These are phyloP conservation scores for Wickerhamomyces sydowiorum DNA, from an alignment of 805 yeast genomes.

Conservation along the genomic window DNA sequence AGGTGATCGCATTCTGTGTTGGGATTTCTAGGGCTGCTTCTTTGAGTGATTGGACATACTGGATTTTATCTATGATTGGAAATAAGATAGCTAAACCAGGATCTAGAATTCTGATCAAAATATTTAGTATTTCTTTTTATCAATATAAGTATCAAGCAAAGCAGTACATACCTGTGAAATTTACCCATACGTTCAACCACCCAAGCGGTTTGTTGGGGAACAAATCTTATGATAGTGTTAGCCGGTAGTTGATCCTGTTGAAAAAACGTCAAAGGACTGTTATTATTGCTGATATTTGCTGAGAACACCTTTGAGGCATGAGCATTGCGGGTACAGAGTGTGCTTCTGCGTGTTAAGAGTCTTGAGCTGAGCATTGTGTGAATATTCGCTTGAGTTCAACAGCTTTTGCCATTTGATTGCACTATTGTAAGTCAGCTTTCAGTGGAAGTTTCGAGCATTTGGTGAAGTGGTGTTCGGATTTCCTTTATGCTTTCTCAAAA, in stretches of 20 bases:
- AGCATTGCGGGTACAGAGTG: neutral
- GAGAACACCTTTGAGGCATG: neutral
- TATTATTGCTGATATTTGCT: neutral
- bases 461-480: too few relatives aligned
- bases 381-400: neutral
- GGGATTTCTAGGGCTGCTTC: slow-evolving; percentile 86
- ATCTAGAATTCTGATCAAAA: slow-evolving; percentile 39
- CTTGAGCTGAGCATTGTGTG: neutral
- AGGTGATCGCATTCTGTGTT: slow-evolving; percentile 76
- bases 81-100: slow-evolving; percentile 75
- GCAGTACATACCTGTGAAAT: slow-evolving; percentile 37
- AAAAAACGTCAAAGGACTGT: slow-evolving; percentile 43
- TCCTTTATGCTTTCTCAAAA: too few relatives aligned
- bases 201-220: slow-evolving; percentile 90
- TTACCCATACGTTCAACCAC: slow-evolving; percentile 89
- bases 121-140: slow-evolving; percentile 3
- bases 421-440: too few relatives aligned
- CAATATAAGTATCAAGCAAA: neutral
- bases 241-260: slow-evolving; percentile 64
- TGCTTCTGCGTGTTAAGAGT: neutral
- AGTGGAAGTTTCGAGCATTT: too few relatives aligned
- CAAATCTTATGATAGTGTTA: slow-evolving; percentile 69
- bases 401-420: neutral
- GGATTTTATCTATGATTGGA: slow-evolving; percentile 70
- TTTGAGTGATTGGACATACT: slow-evolving; percentile 76